Evolutionary conservation across 345 rosid species (phyloP).

Genomic region (Eucalyptus camaldulensis): DNA sequence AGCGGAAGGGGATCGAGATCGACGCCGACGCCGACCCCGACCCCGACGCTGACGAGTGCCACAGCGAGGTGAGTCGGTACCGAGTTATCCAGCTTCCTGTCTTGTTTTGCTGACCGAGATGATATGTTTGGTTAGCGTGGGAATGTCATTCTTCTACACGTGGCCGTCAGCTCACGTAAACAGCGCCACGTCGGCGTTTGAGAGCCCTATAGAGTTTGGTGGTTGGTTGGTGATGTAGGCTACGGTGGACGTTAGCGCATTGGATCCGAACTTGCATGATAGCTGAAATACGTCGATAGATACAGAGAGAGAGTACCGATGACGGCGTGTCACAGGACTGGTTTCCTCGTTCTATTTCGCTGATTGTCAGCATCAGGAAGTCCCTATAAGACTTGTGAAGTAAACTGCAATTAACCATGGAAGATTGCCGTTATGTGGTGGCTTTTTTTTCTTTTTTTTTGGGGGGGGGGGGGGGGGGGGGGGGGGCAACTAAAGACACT

Average conservation of each 20-base stretch:
- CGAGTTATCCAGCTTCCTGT: background rate
- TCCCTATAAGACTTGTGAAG: background rate
- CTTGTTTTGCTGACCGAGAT: background rate
- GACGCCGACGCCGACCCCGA: slow-evolving; percentile 6
- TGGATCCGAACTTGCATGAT: background rate
- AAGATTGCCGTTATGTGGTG: background rate
- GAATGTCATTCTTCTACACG: background rate
- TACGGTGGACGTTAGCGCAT: background rate
- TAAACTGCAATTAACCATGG: background rate
- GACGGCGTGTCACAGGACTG: slow-evolving; percentile 12
- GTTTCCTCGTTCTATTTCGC: background rate
- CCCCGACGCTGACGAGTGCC: slow-evolving; percentile 34
- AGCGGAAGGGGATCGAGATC: slow-evolving; percentile 65
- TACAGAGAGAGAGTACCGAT: background rate
- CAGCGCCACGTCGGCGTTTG: background rate
- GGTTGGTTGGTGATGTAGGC: background rate
- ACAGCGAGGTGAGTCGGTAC: slow-evolving; percentile 44
- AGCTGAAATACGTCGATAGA: background rate
- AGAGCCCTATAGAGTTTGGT: background rate
- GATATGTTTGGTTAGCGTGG: background rate
- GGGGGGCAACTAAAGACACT: background rate
- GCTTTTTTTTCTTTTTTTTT: background rate
- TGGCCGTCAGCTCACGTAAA: background rate
- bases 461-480: too few species aligned
- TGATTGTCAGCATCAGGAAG: background rate